Evolutionary conservation across 164 flowering plant species (phyloP), one percentile per base, ranked within the genome.

Genomic region (Annona squamosa): DNA sequence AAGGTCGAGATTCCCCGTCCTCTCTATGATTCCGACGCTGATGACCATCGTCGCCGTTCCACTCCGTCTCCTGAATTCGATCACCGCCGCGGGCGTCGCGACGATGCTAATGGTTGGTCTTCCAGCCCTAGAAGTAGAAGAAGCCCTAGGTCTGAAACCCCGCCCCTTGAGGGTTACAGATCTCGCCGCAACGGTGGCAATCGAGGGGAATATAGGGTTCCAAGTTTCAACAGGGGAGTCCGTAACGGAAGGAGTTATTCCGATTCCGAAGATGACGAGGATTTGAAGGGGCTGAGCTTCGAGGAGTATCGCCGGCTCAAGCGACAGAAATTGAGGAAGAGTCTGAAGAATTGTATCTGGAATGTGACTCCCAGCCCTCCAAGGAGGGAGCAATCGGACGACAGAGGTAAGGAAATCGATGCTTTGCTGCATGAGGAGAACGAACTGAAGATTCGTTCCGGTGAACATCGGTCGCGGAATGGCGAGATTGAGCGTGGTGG

Each of bases 331-430:
- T 46, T 91, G 85, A 83, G 99, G 77, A 89, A 84, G 83, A 63
- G 42, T 46, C 19, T 90, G 81, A 85, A 75, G 82, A 77, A 77
- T 70, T 88, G 89, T 78, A 80, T 96, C 1, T 96, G 97, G 97
- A 83, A 77, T 56, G 80, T 74, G 10, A 89, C 97, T 9, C 99
- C 98, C 7, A 93, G 99, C 72, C 97, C 99, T 10, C 93, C 97
- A 5, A 78, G 89, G 4, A 73, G 83, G 46, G 90, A 85, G 63
- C 10, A 44, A 73, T 61, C 63, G 1, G 78, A 57, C 10, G 89
- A 85, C 19, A 69, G 43, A 66, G 4, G 63, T 3, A 87, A 80
- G 26, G 90, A 80, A 41, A 67, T 63, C 13, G 47, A 26, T 12
- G 87, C 73, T 46, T 42, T 72, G 17, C 48, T 68, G 2, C 78